These are phyloP conservation scores for Acanthochlamys bracteata DNA, from an alignment of 106 monocot species.

Conservation along the genomic window DNA sequence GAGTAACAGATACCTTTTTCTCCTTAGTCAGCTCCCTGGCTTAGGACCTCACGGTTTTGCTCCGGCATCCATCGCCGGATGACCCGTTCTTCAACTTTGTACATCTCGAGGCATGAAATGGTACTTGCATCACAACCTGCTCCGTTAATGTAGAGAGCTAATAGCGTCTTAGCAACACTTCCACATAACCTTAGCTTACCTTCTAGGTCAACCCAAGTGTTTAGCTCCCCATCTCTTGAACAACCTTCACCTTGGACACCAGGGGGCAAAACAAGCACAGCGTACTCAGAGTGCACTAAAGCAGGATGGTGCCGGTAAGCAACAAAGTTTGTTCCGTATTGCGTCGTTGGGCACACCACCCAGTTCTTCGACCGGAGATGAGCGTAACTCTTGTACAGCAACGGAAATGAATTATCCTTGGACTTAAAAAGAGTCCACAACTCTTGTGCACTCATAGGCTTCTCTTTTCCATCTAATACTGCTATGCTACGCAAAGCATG, in stretches of 20 bases:
- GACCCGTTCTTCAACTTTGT: conserved; percentile 27
- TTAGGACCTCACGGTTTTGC: conserved; percentile 9
- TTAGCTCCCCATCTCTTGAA: conserved; percentile 14
- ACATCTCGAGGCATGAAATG: conserved; percentile 19
- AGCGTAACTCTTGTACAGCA: conserved; percentile 50
- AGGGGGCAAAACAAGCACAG: conserved; percentile 25
- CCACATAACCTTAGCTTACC: conserved; percentile 43
- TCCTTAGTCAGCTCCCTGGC: no score
- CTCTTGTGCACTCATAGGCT: conserved; percentile 8
- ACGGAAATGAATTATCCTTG: conserved; percentile 19
- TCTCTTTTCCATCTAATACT: neutral
- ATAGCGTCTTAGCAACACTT: conserved; percentile 51
- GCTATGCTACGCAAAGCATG: conserved; percentile 42
- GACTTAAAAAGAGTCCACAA: conserved; percentile 42
- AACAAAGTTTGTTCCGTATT: conserved; percentile 76
- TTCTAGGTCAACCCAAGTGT: conserved; percentile 51
- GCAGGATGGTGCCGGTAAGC: conserved; percentile 77
- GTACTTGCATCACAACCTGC: conserved; percentile 3
- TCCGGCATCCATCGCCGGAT: conserved; percentile 41
- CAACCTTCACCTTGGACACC: conserved; percentile 15
- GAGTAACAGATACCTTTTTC: no score
- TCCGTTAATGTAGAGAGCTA: conserved; percentile 23
- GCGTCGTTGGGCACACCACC: conserved; percentile 51
- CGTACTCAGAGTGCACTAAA: conserved; percentile 60
- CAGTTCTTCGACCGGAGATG: conserved; percentile 72